Evolutionary conservation across 352 stramenopile genomes (phyloP).

Genomic region (Pythium guiyangense): DNA sequence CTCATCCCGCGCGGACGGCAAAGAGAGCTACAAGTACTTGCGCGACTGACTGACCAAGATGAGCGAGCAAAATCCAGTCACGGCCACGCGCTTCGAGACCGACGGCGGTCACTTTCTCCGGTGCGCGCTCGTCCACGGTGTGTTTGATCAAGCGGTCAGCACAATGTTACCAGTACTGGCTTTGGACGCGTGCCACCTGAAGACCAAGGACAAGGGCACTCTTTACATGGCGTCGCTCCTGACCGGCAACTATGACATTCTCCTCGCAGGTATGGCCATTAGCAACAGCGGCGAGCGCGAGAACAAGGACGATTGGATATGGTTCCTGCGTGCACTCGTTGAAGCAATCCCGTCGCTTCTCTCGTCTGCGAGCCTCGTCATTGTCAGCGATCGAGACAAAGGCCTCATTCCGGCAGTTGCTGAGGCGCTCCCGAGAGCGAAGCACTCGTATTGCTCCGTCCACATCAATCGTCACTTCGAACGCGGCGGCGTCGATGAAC

Average conservation of each 20-base stretch:
- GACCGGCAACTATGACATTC: not conserved
- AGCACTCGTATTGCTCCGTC: no score
- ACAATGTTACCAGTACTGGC: not conserved
- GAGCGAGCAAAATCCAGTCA: no score
- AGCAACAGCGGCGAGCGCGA: not conserved
- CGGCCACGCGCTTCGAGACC: no score
- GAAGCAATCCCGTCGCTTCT: not conserved
- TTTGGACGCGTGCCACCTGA: not conserved
- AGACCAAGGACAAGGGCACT: not conserved
- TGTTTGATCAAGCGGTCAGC: not conserved
- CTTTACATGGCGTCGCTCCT: not conserved
- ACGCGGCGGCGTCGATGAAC: not conserved
- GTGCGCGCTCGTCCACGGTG: not conserved
- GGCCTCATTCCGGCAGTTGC: not conserved
- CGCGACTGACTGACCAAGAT: no score
- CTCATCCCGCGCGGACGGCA: no score
- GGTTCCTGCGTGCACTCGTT: not conserved
- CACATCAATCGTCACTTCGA: conserved; percentile 1
- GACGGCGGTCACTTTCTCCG: not conserved
- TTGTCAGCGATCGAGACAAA: conserved; percentile 1
- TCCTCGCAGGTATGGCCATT: not conserved
- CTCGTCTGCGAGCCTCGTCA: not conserved
- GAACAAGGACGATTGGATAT: conserved; percentile 1
- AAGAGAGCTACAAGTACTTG: no score
- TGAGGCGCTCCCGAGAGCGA: not conserved